phyloP scores from a whole-genome alignment of 345 rosid species.

The Eutrema japonicum region DNA sequence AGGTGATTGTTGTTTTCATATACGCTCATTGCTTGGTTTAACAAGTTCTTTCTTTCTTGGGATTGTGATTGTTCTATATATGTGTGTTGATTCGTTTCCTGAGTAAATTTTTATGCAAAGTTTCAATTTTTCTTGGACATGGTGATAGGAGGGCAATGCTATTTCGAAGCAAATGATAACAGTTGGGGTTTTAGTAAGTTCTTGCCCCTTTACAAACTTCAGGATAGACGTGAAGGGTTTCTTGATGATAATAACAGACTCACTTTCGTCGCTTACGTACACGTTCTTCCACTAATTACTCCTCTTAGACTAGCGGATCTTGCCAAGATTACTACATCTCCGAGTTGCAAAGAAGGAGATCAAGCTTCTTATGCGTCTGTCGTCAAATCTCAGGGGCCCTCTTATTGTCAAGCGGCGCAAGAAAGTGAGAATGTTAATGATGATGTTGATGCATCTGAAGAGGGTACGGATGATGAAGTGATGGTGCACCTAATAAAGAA shows the following conservation, averaged over 20 bases:
- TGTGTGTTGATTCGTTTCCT: slow-evolving; percentile 21
- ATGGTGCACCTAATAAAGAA: no score
- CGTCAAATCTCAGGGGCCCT: neutral
- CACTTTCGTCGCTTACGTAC: slow-evolving; percentile 64
- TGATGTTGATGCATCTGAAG: neutral
- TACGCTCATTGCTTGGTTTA: neutral
- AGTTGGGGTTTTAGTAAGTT: neutral
- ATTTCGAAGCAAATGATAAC: neutral
- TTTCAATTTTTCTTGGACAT: no score
- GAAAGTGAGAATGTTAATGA: neutral
- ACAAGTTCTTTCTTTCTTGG: neutral
- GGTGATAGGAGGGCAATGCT: neutral
- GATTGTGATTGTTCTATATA: slow-evolving; percentile 37
- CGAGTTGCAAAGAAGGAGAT: neutral
- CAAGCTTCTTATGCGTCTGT: neutral
- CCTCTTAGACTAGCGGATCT: neutral
- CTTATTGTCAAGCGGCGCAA: neutral
- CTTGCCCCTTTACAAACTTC: neutral
- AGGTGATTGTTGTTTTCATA: neutral
- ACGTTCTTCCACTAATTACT: neutral
- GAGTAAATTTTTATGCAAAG: no score
- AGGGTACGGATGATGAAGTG: neutral
- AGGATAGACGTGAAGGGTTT: slow-evolving; percentile 12
- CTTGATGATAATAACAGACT: slow-evolving; percentile 58
- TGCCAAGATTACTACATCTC: neutral